These are phyloP conservation scores for Trichosporon sp. DNA, from an alignment of 1,284 basidiomycete species.

Conservation along the genomic window DNA sequence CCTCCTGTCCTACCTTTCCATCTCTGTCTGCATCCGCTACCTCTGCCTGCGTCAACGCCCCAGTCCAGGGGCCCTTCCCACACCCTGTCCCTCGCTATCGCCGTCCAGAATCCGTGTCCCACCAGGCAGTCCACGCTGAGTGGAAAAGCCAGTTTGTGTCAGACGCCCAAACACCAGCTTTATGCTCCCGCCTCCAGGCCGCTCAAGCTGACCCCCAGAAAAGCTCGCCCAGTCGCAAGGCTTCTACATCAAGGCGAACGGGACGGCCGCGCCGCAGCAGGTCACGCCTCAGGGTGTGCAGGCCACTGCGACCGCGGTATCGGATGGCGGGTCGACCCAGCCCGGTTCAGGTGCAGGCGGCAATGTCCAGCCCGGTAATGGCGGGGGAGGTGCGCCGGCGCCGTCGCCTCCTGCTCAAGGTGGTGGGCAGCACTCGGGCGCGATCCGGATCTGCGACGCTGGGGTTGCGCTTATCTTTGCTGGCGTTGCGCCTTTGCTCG, in stretches of 20 bases:
- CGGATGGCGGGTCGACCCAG: not conserved
- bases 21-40: no score
- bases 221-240: slow-evolving; percentile 57
- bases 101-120: no score
- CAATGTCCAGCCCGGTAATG: not conserved
- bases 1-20: no score
- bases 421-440: not conserved
- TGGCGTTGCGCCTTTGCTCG: not conserved
- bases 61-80: no score
- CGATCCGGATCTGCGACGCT: not conserved
- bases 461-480: not conserved
- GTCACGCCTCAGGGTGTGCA: not conserved
- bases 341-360: not conserved
- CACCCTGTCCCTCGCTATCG: no score
- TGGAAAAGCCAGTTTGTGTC: no score
- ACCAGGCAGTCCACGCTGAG: no score
- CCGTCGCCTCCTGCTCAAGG: no score
- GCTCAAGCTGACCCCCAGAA: slow-evolving; percentile 77
- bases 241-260: slow-evolving; percentile 17
- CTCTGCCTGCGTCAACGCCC: no score
- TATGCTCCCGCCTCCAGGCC: no score
- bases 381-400: no score
- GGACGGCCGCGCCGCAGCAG: slow-evolving; percentile 8
- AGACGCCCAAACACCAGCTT: no score
- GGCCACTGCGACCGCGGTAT: not conserved